Base-by-base conservation (phyloP, 108 stramenopile genomes). In the Nitzschia sp. region DNA sequence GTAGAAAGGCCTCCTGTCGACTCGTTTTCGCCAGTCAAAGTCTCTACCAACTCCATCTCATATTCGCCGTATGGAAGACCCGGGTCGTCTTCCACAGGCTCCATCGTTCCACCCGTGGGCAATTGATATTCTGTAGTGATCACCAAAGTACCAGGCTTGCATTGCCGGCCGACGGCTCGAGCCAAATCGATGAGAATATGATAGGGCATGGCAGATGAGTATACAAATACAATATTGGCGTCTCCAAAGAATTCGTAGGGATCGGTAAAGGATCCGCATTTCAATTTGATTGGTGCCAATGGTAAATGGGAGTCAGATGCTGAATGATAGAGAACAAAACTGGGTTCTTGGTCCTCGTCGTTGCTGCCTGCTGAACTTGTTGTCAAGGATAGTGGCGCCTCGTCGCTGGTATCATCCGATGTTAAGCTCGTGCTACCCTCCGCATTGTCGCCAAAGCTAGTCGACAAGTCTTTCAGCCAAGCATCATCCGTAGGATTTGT, bases 51-150 rank as follows among this genome's bases (percentile, higher is more conserved):
- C 49, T 90, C 83, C 8, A 93, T 51, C 56, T 70, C 61, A 54
- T 86, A 92, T 28, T 35, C 45, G 25, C 87, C 90, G 51, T 42
- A 56, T 1, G 90, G 83, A 57, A 85, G 71, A 26, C 59, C 56
- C 5, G 69, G 64, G 74, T 91, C 87, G 66, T 72, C 80, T 28
- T 78, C 68, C 3, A 45, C n/a, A 21, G 60, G 61, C 18, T 38
- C 29, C 21, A 74, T 46, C 17, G 11, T 28, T 23, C 73, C 73
- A 17, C 59, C 57, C 15, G 23, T 11, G 45, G 77, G 72, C 13
- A 93, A 59, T 29, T 67, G 78, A 59, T 81, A 88, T 56, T 93
- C 92, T 2, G 92, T 93, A 15, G 92, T 90, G 21, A 93, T 86
- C 29, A 93, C 72, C 23, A 93, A 81, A 15, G 87, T 83, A 21